These are phyloP conservation scores for Poa pratensis DNA, from an alignment of 176 grass and related monocot species.

Conservation along the genomic window DNA sequence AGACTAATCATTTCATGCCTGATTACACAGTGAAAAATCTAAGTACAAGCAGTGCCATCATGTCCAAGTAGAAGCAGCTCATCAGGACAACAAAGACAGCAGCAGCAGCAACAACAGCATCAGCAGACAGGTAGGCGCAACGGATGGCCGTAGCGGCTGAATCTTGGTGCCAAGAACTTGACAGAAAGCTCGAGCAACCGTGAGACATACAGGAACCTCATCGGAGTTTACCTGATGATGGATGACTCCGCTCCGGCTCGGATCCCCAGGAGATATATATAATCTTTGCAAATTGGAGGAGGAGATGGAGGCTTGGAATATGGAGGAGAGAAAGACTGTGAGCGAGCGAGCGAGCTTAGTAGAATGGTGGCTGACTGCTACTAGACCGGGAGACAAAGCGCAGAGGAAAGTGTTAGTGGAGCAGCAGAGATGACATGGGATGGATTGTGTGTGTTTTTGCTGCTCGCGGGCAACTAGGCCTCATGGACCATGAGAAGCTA, in stretches of 20 bases:
- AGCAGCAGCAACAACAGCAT: background rate
- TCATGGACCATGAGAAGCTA: conserved; percentile 1
- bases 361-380: background rate
- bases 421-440: conserved; percentile 38
- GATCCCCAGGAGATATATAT: conserved; percentile 6
- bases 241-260: background rate
- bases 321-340: background rate
- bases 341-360: background rate
- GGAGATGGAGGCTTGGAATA: background rate
- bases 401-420: background rate
- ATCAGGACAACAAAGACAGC: background rate
- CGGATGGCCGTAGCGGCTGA: background rate
- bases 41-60: background rate
- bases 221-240: conserved; percentile 17
- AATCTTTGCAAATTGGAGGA: conserved; percentile 11
- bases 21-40: background rate
- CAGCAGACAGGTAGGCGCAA: background rate
- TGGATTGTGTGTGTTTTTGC: background rate
- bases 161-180: conserved; percentile 27
- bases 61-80: background rate
- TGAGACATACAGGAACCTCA: conserved; percentile 9
- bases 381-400: background rate
- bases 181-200: conserved; percentile 17
- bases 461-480: background rate
- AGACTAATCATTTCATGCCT: background rate